phyloP scores from a whole-genome alignment of 345 rosid species.

The Physaria fendleri region DNA sequence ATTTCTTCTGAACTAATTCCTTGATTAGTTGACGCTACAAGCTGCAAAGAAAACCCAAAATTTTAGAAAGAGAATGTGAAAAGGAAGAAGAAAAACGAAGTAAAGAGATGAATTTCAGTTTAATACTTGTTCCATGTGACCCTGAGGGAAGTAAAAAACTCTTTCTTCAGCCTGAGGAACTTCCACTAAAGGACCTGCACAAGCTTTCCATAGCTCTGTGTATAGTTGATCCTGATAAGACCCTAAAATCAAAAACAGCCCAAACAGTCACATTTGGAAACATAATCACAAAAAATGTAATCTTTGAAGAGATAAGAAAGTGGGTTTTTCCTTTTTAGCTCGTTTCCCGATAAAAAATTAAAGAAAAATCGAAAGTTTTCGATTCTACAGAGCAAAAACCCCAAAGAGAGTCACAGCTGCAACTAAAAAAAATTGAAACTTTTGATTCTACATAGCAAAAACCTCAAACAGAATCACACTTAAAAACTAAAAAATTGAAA shows the following conservation, averaged over 20 bases:
- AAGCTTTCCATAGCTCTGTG: slow-evolving; percentile 70
- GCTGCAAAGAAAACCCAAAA: slow-evolving; percentile 40
- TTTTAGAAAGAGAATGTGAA: slow-evolving; percentile 1
- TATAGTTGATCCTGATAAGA: slow-evolving; percentile 39
- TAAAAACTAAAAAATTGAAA: neutral
- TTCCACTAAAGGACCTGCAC: slow-evolving; percentile 74
- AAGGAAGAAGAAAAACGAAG: neutral
- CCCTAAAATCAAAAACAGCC: slow-evolving; percentile 18
- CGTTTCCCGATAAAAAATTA: neutral
- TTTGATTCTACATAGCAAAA: slow-evolving; percentile 6
- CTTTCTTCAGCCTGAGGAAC: slow-evolving; percentile 49
- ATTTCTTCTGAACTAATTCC: slow-evolving; percentile 47
- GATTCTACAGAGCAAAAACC: slow-evolving; percentile 2
- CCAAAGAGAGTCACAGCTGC: slow-evolving; percentile 16
- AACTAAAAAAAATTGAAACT: slow-evolving; percentile 10
- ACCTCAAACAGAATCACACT: slow-evolving; percentile 9
- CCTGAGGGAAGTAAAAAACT: slow-evolving; percentile 72
- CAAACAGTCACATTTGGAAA: neutral
- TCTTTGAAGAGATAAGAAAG: slow-evolving; percentile 9
- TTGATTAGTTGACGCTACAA: slow-evolving; percentile 82
- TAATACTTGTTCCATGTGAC: slow-evolving; percentile 64
- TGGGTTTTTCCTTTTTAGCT: neutral
- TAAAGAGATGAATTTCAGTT: neutral
- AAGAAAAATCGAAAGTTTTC: slow-evolving; percentile 5
- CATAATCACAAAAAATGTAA: neutral